Evolutionary conservation across 345 rosid genomes (phyloP).

Genomic region (Adansonia digitata): DNA sequence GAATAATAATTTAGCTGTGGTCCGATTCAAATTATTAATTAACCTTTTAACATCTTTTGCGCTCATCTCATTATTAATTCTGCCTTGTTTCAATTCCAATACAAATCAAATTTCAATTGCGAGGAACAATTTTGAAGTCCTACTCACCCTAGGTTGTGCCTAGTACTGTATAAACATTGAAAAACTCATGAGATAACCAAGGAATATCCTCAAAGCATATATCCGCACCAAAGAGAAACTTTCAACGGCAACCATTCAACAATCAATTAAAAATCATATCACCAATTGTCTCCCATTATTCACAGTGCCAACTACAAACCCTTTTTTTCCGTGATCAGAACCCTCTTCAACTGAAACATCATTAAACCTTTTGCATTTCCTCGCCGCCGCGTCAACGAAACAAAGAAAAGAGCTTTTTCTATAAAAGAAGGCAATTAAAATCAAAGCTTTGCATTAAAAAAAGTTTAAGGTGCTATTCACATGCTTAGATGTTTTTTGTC

Average conservation of each 20-base stretch:
- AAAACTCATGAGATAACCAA: background rate
- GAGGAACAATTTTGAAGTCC: background rate
- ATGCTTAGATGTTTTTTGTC: background rate
- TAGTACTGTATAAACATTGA: background rate
- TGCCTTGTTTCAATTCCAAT: too few relatives aligned
- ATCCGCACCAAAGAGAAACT: background rate
- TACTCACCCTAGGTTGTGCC: background rate
- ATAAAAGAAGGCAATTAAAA: background rate
- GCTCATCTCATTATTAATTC: too few relatives aligned
- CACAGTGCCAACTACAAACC: conserved; percentile 8
- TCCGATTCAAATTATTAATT: too few relatives aligned
- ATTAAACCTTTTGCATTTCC: conserved; percentile 8
- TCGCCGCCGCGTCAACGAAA: conserved; percentile 23
- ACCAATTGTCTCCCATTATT: conserved; percentile 18
- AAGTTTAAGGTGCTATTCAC: background rate
- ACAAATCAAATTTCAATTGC: too few relatives aligned
- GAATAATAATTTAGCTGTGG: too few relatives aligned
- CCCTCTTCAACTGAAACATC: background rate
- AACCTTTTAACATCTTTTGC: too few relatives aligned
- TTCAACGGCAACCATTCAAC: background rate
- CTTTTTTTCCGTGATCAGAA: too few relatives aligned
- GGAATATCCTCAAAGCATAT: background rate
- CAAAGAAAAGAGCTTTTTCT: background rate
- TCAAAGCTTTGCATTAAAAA: background rate
- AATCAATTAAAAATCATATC: background rate